Evolutionary conservation across 2,329 filamentous ascomycete genomes (phyloP), one percentile per base, ranked within the genome.

Genomic region (Chrysoporthe austroafricana): DNA sequence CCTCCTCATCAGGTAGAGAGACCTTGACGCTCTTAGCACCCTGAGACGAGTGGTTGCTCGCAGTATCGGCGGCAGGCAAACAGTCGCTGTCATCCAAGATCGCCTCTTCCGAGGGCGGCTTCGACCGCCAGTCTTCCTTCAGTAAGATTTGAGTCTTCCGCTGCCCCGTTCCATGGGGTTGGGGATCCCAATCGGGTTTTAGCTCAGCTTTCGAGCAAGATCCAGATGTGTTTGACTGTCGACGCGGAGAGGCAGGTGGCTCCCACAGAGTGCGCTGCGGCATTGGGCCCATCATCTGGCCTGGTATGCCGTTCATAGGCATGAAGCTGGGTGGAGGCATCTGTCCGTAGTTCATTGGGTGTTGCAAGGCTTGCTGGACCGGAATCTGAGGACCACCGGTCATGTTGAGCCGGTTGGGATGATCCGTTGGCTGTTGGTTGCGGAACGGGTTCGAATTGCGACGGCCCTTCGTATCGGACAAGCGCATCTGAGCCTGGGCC

Each of bases 61-160:
- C 44, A 44, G 9, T 62, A 42, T 64, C 67, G 21, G 26, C 14
- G 7, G 34, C 64, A 18, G 66, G 64, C 16, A 9, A 14, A 7
- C 62, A 57, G 21, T 59, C 21, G 4, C 43, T 54, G 4, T 63
- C 57, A 18, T 70, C 62, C n/a, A 56, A 39, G 21, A 68, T 62
- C 14, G 46, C 58, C 46, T 69, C 65, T 32, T 70, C 66, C 3
- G 68, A 61, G 6, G 58, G 52, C 11, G 68, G 68, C 52, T 68
- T 70, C 9, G 48, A 42, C 16, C 68, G 59, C 66, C 65, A 70
- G 60, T 67, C 52, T n/a, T 65, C 66, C 39, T 66, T 54, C 34
- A 6, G n/a, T 8, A 63, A n/a, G 39, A 56, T 56, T n/a, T 56
- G 11, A 4, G 18, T n/a, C 7, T 6, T 44, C 16, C 42, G 34